Percentiles rank a stretch among this genome's conserved stretches.
These are phyloP conservation scores for Phylloporus arenicola DNA, from an alignment of 768 basidiomycete genomes.

Conservation along the genomic window DNA sequence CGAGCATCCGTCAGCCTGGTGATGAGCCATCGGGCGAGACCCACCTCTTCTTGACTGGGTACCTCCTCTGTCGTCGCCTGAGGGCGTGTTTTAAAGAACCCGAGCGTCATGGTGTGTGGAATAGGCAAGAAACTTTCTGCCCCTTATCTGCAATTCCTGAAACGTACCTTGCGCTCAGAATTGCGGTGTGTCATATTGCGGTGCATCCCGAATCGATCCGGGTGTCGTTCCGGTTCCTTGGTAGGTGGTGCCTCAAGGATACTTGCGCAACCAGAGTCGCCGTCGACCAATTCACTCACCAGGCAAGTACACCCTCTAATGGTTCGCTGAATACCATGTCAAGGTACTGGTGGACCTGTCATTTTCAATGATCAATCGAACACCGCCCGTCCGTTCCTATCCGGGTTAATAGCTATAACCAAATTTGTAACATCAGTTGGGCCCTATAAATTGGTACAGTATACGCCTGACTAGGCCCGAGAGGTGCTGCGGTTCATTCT, in stretches of 20 bases:
- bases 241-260: not conserved
- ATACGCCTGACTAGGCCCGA: constrained; percentile 76
- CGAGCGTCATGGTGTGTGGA: constrained; percentile 2
- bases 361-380: not conserved
- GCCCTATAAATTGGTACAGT: constrained; percentile 85
- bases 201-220: not conserved
- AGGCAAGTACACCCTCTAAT: not conserved
- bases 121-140: not conserved
- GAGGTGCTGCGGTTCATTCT: constrained; percentile 74
- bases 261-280: not conserved
- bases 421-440: constrained; percentile 45
- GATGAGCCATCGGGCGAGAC: not conserved
- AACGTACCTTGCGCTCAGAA: not conserved
- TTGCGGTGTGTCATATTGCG: not conserved
- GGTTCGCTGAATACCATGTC: not conserved
- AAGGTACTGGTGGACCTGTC: not conserved
- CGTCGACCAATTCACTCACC: not conserved
- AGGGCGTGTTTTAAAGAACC: not conserved
- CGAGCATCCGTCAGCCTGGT: not conserved
- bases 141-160: not conserved
- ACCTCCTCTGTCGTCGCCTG: not conserved
- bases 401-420: not conserved
- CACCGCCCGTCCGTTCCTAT: not conserved
- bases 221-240: not conserved
- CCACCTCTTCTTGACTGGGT: constrained; percentile 14